Evolutionary conservation across 2,329 filamentous ascomycete species (phyloP).

Genomic region (Cladosporium austrohemisphaericum): DNA sequence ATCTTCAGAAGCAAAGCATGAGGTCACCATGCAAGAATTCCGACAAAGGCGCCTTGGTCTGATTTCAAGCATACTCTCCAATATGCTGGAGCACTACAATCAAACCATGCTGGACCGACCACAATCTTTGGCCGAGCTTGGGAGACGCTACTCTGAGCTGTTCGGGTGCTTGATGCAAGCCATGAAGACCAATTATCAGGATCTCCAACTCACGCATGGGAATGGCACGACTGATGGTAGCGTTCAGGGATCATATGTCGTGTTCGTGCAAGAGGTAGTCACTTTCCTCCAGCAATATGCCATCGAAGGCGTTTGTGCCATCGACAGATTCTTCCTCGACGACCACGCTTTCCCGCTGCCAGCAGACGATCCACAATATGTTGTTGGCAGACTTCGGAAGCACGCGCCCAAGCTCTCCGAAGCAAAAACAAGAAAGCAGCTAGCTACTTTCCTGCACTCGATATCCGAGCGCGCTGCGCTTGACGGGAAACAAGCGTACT

Average conservation of each 20-base stretch:
- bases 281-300: conserved; percentile 59
- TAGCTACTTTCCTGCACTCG: conserved; percentile 57
- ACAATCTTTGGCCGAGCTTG: conserved; percentile 33
- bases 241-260: conserved; percentile 54
- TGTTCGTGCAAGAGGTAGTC: conserved; percentile 59
- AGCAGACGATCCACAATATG: conserved; percentile 57
- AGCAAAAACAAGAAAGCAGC: conserved; percentile 49
- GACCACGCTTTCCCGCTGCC: conserved; percentile 59
- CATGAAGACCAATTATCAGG: conserved; percentile 60
- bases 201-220: conserved; percentile 38
- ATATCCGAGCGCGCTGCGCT: conserved; percentile 56
- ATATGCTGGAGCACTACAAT: conserved; percentile 54
- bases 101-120: conserved; percentile 31
- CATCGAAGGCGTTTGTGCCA: conserved; percentile 49
- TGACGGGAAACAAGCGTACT: conserved; percentile 55
- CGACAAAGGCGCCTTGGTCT: conserved; percentile 52
- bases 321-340: conserved; percentile 59
- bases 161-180: conserved; percentile 55
- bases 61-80: conserved; percentile 54
- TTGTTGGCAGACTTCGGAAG: conserved; percentile 57
- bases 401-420: conserved; percentile 53
- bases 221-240: conserved; percentile 20
- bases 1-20: conserved; percentile 36
- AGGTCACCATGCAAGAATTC: conserved; percentile 52
- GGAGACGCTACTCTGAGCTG: conserved; percentile 48